Evolutionary conservation across 306 rosid genomes (phyloP).

Genomic region (Cyamopsis tetragonoloba): DNA sequence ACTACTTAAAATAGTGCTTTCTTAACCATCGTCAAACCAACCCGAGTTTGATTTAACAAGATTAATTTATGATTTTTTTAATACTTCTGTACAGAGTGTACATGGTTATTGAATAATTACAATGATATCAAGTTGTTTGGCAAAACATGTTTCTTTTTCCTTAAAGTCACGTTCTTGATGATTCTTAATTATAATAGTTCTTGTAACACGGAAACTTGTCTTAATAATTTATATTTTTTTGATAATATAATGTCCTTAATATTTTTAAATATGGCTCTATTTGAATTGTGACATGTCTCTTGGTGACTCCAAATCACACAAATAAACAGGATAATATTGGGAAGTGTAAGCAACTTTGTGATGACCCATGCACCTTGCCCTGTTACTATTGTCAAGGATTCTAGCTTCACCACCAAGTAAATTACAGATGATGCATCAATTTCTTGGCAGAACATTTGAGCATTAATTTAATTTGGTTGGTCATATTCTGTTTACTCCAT

Average conservation of each 20-base stretch:
- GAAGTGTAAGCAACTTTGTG: constrained; percentile 95
- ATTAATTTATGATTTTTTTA: too few relatives aligned
- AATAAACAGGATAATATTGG: constrained; percentile 71
- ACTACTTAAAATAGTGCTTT: too few relatives aligned
- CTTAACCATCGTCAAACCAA: too few relatives aligned
- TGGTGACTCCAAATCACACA: neutral
- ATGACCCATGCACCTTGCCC: constrained; percentile 73
- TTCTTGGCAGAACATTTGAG: too few relatives aligned
- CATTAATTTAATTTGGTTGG: neutral
- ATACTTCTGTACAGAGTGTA: too few relatives aligned
- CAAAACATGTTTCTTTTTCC: neutral
- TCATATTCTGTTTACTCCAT: neutral
- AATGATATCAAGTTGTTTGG: neutral
- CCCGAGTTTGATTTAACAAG: too few relatives aligned
- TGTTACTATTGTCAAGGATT: constrained; percentile 83
- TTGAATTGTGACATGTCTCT: neutral
- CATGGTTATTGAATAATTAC: neutral
- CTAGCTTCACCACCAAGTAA: constrained; percentile 39
- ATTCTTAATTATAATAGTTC: too few relatives aligned
- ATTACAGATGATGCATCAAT: neutral
- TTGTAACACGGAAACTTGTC: too few relatives aligned
- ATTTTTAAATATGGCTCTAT: constrained; percentile 12
- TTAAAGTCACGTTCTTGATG: neutral
- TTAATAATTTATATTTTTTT: too few relatives aligned
- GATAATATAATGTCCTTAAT: too few relatives aligned